Percentiles rank a stretch among this genome's conserved stretches.
Evolutionary conservation across 2,329 filamentous ascomycete species (phyloP).

Genomic region (Hymenoscyphus salicellus): DNA sequence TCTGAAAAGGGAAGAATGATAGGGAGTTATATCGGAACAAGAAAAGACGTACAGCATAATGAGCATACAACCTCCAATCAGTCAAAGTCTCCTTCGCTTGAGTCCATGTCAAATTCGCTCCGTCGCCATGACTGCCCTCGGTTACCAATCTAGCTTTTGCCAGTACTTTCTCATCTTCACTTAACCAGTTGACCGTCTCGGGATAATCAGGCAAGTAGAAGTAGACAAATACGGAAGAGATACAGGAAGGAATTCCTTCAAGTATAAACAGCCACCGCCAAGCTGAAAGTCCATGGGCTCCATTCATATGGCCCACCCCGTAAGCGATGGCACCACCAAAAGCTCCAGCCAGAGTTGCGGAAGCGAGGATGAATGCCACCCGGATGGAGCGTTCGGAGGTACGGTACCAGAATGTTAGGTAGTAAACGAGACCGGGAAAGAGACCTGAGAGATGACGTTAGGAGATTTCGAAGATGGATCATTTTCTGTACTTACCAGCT

Average conservation of each 20-base stretch:
- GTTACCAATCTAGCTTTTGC: conserved; percentile 41
- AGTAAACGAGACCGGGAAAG: conserved; percentile 39
- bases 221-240: conserved; percentile 44
- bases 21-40: neutral
- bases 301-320: conserved; percentile 34
- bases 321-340: conserved; percentile 36
- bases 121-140: conserved; percentile 43
- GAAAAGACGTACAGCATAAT: conserved; percentile 45
- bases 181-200: conserved; percentile 46
- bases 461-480: conserved; percentile 42
- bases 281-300: conserved; percentile 25
- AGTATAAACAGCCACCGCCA: conserved; percentile 36
- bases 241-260: conserved; percentile 43
- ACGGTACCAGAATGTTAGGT: conserved; percentile 36
- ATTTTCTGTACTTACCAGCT: conserved; percentile 37
- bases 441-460: conserved; percentile 48
- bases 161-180: conserved; percentile 42
- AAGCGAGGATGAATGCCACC: conserved; percentile 34
- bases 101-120: conserved; percentile 45
- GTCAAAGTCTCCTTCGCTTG: conserved; percentile 47
- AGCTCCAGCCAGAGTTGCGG: conserved; percentile 33
- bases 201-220: conserved; percentile 49
- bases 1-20: too few species aligned
- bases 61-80: conserved; percentile 51
- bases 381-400: conserved; percentile 32